Percentiles rank a stretch among this genome's conserved stretches.
phyloP scores from a whole-genome alignment of 1,284 basidiomycete species.

The Puccinia novopanici region DNA sequence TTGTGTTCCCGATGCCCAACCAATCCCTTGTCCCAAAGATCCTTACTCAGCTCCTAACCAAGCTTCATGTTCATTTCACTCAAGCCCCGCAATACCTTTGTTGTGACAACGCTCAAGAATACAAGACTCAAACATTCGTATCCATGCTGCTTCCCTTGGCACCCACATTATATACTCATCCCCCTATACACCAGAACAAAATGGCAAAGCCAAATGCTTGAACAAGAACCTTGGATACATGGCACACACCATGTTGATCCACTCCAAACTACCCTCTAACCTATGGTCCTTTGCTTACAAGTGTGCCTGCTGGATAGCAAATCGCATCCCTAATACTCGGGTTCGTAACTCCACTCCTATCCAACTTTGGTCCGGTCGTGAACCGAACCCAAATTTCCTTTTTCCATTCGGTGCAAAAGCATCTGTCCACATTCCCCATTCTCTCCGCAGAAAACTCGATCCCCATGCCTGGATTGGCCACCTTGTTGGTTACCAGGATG shows the following conservation, averaged over 20 bases:
- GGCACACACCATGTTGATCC: not conserved
- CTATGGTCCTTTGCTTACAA: not conserved
- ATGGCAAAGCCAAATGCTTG: not conserved
- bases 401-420: not conserved
- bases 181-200: not conserved
- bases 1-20: not conserved
- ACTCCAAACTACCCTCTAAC: not conserved
- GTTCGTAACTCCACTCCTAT: not conserved
- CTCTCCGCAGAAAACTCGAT: no score
- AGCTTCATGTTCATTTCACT: not conserved
- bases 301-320: not conserved
- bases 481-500: no score
- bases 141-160: no score
- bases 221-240: no score
- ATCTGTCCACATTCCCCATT: no score
- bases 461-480: no score
- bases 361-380: not conserved
- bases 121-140: no score
- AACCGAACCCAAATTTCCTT: not conserved
- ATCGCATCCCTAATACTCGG: not conserved
- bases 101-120: constrained; percentile 9
- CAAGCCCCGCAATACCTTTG: not conserved
- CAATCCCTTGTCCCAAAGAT: not conserved
- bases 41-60: not conserved
- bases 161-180: no score